Percentiles rank a stretch among this genome's conserved stretches.
phyloP scores from a whole-genome alignment of 2,329 filamentous ascomycete species.

The Dothistroma septosporum region DNA sequence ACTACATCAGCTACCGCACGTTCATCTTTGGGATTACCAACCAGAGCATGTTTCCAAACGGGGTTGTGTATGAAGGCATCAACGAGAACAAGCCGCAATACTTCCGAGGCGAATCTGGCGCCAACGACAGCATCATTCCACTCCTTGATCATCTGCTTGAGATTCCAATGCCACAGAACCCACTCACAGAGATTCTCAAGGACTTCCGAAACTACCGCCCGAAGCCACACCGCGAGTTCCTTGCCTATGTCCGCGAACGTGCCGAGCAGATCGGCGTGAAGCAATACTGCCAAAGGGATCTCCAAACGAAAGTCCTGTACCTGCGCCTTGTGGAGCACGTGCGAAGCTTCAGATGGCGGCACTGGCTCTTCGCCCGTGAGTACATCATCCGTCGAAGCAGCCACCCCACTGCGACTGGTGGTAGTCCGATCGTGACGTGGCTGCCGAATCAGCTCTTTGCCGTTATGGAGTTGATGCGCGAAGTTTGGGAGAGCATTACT shows the following conservation, averaged over 20 bases:
- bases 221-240: constrained; percentile 80
- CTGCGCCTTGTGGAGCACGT: constrained; percentile 63
- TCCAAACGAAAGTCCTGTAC: constrained; percentile 41
- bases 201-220: constrained; percentile 90
- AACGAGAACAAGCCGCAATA: constrained; percentile 61
- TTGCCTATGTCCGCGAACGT: constrained; percentile 62
- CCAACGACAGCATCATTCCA: constrained; percentile 88
- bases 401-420: constrained; percentile 75
- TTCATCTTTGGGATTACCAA: constrained; percentile 96
- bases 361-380: constrained; percentile 81
- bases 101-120: constrained; percentile 89
- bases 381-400: constrained; percentile 75
- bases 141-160: constrained; percentile 83
- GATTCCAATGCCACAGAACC: constrained; percentile 82
- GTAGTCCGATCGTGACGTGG: constrained; percentile 80
- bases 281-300: constrained; percentile 46
- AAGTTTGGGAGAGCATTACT: constrained; percentile 46
- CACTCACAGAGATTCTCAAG: constrained; percentile 78
- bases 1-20: constrained; percentile 87
- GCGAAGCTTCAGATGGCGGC: constrained; percentile 75
- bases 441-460: constrained; percentile 75
- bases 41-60: constrained; percentile 90
- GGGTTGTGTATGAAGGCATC: constrained; percentile 83
- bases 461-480: constrained; percentile 66
- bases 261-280: constrained; percentile 53